Conservation (phyloP, 2,329 filamentous ascomycete species). For the Pseudonectria foliicola region DNA sequence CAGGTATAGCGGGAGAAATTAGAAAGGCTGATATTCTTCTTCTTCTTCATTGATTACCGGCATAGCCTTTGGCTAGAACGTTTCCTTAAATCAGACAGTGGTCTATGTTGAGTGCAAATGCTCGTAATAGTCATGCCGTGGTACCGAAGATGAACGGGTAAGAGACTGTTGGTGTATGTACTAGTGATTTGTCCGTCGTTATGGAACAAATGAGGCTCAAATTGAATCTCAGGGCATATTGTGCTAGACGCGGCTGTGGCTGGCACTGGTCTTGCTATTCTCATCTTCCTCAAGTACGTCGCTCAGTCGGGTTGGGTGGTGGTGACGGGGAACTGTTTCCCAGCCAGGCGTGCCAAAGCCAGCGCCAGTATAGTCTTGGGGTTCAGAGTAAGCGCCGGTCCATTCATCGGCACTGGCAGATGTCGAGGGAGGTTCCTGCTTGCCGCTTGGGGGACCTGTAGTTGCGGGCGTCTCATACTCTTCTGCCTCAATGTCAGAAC, state of each 20-base stretch:
- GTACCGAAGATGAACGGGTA: too few relatives aligned
- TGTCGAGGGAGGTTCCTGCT: slow-evolving; percentile 24
- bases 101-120: too few relatives aligned
- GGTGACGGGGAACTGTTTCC: slow-evolving; percentile 71
- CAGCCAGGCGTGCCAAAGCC: slow-evolving; percentile 63
- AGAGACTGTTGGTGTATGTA: slow-evolving; percentile 7
- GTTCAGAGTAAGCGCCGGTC: slow-evolving; percentile 34
- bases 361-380: slow-evolving; percentile 58
- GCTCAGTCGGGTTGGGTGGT: slow-evolving; percentile 81
- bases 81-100: too few relatives aligned
- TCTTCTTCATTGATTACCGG: too few relatives aligned
- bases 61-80: too few relatives aligned
- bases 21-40: too few relatives aligned
- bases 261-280: slow-evolving; percentile 65
- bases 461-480: slow-evolving; percentile 51
- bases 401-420: slow-evolving; percentile 30
- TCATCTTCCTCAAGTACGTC: slow-evolving; percentile 86
- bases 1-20: too few relatives aligned
- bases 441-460: slow-evolving; percentile 31
- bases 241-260: slow-evolving; percentile 48
- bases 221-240: too few relatives aligned
- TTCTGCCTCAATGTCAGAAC: slow-evolving; percentile 47
- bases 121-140: too few relatives aligned
- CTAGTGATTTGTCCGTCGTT: slow-evolving; percentile 14
- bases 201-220: slow-evolving; percentile 7